phyloP scores from a whole-genome alignment of 1,139 yeast species.

The Spathaspora sp. region DNA sequence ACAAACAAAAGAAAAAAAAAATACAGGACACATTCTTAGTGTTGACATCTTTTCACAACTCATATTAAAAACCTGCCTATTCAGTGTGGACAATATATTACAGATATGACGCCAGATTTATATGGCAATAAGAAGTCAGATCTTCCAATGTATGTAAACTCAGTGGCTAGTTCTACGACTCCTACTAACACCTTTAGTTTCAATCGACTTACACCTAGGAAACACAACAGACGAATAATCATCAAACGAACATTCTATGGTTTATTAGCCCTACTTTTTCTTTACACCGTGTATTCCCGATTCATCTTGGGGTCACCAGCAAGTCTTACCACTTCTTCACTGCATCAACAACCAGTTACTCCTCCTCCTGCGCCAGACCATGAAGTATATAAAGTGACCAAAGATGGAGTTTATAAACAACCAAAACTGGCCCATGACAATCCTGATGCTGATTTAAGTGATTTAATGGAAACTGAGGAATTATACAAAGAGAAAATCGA shows the following conservation, averaged over 20 bases:
- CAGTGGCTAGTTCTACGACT: conserved; percentile 2
- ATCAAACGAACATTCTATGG: conserved; percentile 12
- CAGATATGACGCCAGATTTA: conserved; percentile 21
- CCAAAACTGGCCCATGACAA: conserved; percentile 5
- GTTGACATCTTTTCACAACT: no score
- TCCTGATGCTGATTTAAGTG: conserved; percentile 5
- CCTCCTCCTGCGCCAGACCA: conserved; percentile 8
- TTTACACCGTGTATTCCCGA: conserved; percentile 12
- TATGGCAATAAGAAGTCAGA: conserved; percentile 42
- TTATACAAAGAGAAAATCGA: conserved; percentile 44
- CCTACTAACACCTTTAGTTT: conserved; percentile 12
- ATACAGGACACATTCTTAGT: neutral
- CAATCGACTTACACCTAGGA: conserved; percentile 14
- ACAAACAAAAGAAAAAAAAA: neutral
- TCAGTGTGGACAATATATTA: neutral
- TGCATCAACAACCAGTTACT: conserved; percentile 3
- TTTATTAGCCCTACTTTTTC: conserved; percentile 9
- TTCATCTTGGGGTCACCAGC: conserved; percentile 3
- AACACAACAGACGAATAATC: conserved; percentile 13
- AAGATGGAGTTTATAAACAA: conserved; percentile 31
- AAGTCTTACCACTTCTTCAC: conserved; percentile 2
- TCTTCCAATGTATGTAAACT: conserved; percentile 43
- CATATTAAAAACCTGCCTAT: neutral
- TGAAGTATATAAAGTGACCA: conserved; percentile 37
- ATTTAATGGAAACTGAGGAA: conserved; percentile 16